These are phyloP conservation scores for Dothistroma pini DNA, from an alignment of 2,329 filamentous ascomycete species.

Conservation along the genomic window DNA sequence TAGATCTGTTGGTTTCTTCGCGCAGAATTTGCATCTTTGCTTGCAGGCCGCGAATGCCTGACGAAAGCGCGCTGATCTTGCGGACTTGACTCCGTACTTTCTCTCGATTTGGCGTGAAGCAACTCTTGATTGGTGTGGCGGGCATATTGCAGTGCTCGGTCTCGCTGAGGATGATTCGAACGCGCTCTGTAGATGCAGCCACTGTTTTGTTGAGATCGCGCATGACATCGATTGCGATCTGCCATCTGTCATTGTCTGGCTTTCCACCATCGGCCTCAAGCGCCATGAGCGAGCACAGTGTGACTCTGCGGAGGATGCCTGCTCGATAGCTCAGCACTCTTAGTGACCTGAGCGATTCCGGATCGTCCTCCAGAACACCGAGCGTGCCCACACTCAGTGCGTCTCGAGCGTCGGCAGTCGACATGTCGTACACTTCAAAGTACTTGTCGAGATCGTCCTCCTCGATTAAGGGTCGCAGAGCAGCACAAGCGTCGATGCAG, in stretches of 20 bases:
- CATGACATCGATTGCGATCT: constrained; percentile 71
- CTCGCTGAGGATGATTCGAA: constrained; percentile 69
- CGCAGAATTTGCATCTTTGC: constrained; percentile 90
- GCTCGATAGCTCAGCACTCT: constrained; percentile 65
- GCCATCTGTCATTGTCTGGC: constrained; percentile 74
- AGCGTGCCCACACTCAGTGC: constrained; percentile 46
- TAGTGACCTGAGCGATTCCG: constrained; percentile 73
- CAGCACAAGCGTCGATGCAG: constrained; percentile 66
- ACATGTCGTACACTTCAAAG: constrained; percentile 64
- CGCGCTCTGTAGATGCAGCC: constrained; percentile 58
- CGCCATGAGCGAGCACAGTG: constrained; percentile 84
- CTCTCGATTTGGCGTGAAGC: constrained; percentile 64
- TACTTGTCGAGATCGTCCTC: constrained; percentile 85
- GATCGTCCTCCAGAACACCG: constrained; percentile 69
- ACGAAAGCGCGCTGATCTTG: constrained; percentile 82
- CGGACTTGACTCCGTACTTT: constrained; percentile 81
- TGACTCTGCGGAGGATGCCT: constrained; percentile 75
- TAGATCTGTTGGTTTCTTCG: constrained; percentile 77
- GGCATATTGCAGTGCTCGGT: constrained; percentile 61
- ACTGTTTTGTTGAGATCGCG: constrained; percentile 61
- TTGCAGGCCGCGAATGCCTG: constrained; percentile 85
- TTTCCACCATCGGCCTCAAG: constrained; percentile 77
- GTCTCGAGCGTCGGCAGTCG: constrained; percentile 45
- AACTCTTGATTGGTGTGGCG: constrained; percentile 56
- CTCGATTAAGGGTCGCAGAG: constrained; percentile 69